Conservation (phyloP, 805 yeast species). For the Teunomyces aglyptinius region DNA sequence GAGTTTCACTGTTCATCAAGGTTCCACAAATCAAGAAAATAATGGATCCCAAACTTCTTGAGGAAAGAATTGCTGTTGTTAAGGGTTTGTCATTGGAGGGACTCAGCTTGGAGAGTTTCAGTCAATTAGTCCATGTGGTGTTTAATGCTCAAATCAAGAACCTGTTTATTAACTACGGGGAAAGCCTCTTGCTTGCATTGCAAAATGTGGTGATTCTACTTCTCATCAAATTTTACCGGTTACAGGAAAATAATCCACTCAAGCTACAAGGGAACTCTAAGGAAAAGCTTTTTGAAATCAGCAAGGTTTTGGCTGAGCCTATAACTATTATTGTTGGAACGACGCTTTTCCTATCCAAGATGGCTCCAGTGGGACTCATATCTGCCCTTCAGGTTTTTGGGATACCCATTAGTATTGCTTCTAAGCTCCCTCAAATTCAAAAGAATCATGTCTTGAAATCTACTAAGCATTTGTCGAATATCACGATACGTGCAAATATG, state of each 20-base stretch:
- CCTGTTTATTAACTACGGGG: constrained; percentile 41
- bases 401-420: constrained; percentile 37
- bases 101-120: constrained; percentile 34
- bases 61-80: constrained; percentile 29
- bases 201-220: constrained; percentile 39
- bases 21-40: constrained; percentile 42
- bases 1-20: constrained; percentile 36
- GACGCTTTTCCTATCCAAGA: constrained; percentile 26
- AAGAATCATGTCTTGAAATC: constrained; percentile 33
- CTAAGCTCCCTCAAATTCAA: constrained; percentile 41
- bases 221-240: constrained; percentile 33
- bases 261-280: neutral
- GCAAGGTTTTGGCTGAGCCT: constrained; percentile 24
- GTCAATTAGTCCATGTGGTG: constrained; percentile 38
- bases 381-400: constrained; percentile 32
- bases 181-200: constrained; percentile 35
- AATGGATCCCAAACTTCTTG: constrained; percentile 22
- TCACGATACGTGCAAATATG: constrained; percentile 42
- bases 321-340: constrained; percentile 25
- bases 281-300: constrained; percentile 6
- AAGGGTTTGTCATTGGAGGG: constrained; percentile 37
- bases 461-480: constrained; percentile 34
- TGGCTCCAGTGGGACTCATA: constrained; percentile 29
- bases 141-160: constrained; percentile 35
- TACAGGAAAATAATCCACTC: constrained; percentile 11